A percentile compares a stretch with the other conserved stretches of the same genome.
Conservation (phyloP, 768 basidiomycete species). For the Tulasnella sp. region DNA sequence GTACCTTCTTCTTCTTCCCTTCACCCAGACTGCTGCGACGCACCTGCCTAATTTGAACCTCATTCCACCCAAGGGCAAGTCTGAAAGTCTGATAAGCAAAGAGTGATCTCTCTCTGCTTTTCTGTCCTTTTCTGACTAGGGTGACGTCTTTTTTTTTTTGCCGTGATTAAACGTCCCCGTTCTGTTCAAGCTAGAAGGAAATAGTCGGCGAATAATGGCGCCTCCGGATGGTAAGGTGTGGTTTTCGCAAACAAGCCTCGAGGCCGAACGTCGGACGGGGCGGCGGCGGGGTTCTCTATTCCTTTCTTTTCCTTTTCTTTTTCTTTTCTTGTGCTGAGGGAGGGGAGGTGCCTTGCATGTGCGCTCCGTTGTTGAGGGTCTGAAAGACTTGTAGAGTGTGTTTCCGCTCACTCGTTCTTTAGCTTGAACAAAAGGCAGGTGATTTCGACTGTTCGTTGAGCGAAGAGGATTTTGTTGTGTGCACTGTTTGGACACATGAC, state of each 20-base stretch:
- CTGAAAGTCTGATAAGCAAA: neutral
- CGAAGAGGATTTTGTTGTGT: neutral
- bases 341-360: neutral
- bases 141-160: neutral
- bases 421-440: neutral
- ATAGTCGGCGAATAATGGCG: neutral
- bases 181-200: neutral
- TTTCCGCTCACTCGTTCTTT: neutral
- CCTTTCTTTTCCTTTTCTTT: neutral
- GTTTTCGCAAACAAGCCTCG: neutral
- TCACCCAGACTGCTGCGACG: neutral
- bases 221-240: neutral
- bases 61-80: neutral
- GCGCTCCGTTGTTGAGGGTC: slow-evolving; percentile 3
- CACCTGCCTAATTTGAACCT: neutral
- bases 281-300: neutral
- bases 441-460: neutral
- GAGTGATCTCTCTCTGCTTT: neutral
- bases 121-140: neutral
- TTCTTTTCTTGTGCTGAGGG: neutral
- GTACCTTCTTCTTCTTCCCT: neutral
- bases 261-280: neutral
- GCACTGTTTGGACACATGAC: neutral
- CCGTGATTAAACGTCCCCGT: neutral
- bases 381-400: neutral